Base-by-base conservation (phyloP, 2,329 filamentous ascomycete species). In the Phyllosticta citribraziliensis region DNA sequence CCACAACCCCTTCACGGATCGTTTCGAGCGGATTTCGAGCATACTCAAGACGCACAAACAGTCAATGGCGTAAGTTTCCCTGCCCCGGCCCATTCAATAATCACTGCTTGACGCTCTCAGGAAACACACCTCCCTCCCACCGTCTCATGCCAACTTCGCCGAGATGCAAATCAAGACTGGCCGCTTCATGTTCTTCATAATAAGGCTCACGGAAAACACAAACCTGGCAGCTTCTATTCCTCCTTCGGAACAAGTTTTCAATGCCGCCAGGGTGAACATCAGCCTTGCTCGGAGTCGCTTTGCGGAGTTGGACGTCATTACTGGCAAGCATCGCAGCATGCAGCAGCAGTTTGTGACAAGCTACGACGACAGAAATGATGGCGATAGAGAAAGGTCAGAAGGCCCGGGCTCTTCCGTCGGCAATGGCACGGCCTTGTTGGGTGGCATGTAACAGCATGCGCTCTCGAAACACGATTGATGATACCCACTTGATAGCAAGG, bases 31-130 rank as follows among this genome's bases (percentile, higher is more conserved):
- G 67, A 89, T 99, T 70, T 94, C 88, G 64, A 97, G 96, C 74
- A 97, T 99, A 70, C 88, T 99, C 76, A 99, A 99, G 78, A 92
- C 93, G 63, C 97, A 97, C 79, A 99, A 97, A 79, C 93, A 97
- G 77, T 84, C 76, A 56, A 80, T 83, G 73, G 78, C 79, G 70
- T 77, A 73, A 59, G 74, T 71, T n/a, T 71, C 2, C 59, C 35
- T 14, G 5, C 9, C 19, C 24, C 47, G 1, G 11, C 33, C 11
- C 8, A 10, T 6, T 19, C 35, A 25, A 14, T 14, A 5, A 47
- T 22, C 22, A 64, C 5, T 75, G 76, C 54, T 55, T 12, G 55
- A 35, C 25, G 35, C 80, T 65, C 83, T 84, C 63, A 86, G 84
- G 61, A 85, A 88, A 67, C 91, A 89, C 73, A 91, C 88, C 1